phyloP scores from a whole-genome alignment of 169 alveolate genomes.

The Plasmodium ovale region DNA sequence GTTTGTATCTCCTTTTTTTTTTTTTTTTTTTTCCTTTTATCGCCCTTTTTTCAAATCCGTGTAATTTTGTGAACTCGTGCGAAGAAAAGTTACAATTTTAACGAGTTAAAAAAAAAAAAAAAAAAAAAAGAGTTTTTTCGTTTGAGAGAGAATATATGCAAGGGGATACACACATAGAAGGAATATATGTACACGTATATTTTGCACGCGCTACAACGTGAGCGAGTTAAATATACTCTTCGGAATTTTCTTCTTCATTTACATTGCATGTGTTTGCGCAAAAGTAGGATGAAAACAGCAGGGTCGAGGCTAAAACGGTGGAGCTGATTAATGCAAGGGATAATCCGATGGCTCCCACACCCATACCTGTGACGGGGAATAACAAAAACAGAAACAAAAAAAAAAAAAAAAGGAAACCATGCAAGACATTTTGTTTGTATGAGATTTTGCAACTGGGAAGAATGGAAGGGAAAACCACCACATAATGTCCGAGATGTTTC shows the following conservation, averaged over 20 bases:
- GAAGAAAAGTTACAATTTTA: constrained; percentile 28
- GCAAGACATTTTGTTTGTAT: no score
- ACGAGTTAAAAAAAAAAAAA: not conserved
- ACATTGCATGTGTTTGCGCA: constrained; percentile 67
- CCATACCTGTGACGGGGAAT: constrained; percentile 26
- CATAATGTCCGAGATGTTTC: no score
- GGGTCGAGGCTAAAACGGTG: constrained; percentile 63
- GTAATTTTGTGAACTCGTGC: no score
- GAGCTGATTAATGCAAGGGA: constrained; percentile 65
- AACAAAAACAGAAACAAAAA: not conserved
- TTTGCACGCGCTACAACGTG: not conserved
- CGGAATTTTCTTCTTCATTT: constrained; percentile 31
- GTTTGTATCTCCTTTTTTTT: not conserved
- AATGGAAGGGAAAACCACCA: no score
- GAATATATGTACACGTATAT: constrained; percentile 3
- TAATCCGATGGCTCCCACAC: constrained; percentile 75
- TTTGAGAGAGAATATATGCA: not conserved
- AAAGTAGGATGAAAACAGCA: constrained; percentile 48
- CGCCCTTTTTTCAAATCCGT: constrained; percentile 14
- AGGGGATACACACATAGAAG: not conserved
- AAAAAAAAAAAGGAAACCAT: not conserved
- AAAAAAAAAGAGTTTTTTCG: no score
- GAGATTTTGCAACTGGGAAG: no score
- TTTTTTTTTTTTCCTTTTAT: not conserved
- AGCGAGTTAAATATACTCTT: constrained; percentile 4